Evolutionary conservation across 2,329 filamentous ascomycete species (phyloP), one percentile per base, ranked within the genome.

Genomic region (Talaromyces sp.): DNA sequence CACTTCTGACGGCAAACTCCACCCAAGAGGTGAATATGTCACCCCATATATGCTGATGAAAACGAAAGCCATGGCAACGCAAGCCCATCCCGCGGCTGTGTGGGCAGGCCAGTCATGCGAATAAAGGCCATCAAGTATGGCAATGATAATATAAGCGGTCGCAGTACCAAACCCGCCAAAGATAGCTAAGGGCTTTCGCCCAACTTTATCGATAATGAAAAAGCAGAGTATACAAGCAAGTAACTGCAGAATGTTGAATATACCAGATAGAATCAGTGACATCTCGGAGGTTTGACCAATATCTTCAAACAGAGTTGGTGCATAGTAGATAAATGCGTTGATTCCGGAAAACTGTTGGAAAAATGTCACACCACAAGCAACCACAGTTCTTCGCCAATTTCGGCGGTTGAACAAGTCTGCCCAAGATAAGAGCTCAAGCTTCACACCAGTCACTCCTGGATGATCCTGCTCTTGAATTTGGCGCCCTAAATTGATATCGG

Each of bases 281-380:
- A 67, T 62, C 0, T 68, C 55, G 1, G 57, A 52, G 7, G 75
- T 75, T 24, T 58, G 55, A 1, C 11, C 79, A 55, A 20, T 73
- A 76, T 4, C 42, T 36, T 16, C 17, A 16, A 78, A 77, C 1
- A 81, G 64, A 0, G 72, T 77, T 0, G 78, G 77, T 0, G 72
- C 65, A 59, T 80, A 81, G 67, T 80, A 80, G 32, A 82, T 78
- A 1, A 81, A 64, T 0, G 77, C 77, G 47, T 79, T 78, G 51
- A 77, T 75, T 1, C 71, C 69, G 2, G 59, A 61, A 51, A 77
- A 75, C 16, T 27, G 24, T 27, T 39, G 14, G 32, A 5, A 16
- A 39, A 20, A 17, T 4, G 35, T 39, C 35, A 39, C 35, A n/a
- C 35, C 35, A 39, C 35, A 39, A n/a, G 35, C 35, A 7, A 39